These are phyloP conservation scores for Blyttiomyces sp. DNA, from an alignment of 371 early-diverging fungal genomes.

Conservation along the genomic window DNA sequence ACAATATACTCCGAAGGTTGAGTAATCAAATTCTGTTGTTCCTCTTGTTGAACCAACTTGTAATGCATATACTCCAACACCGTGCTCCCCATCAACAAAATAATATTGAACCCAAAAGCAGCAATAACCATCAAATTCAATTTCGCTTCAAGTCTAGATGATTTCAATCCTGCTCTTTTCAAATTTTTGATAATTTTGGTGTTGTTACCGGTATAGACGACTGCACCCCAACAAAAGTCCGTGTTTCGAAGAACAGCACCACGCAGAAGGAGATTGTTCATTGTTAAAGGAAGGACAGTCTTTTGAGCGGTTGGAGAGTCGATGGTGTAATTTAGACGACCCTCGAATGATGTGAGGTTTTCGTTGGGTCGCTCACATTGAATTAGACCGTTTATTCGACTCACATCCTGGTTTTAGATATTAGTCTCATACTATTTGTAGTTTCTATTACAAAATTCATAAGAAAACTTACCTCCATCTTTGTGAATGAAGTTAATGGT, in stretches of 20 bases:
- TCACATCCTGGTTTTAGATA: constrained; percentile 3
- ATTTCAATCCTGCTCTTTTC: constrained; percentile 88
- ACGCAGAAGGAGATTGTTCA: constrained; percentile 81
- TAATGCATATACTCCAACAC: constrained; percentile 27
- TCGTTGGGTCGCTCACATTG: constrained; percentile 53
- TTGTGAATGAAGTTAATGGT: constrained; percentile 11
- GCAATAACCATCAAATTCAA: constrained; percentile 75
- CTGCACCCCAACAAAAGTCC: constrained; percentile 76
- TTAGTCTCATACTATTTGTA: too few species aligned
- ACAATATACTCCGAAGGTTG: too few species aligned
- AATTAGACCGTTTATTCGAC: constrained; percentile 29
- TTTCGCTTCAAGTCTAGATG: constrained; percentile 84
- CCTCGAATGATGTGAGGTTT: constrained; percentile 42
- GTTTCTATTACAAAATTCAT: too few species aligned
- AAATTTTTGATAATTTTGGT: constrained; percentile 89
- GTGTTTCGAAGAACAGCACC: constrained; percentile 93
- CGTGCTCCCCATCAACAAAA: constrained; percentile 27
- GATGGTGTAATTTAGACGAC: too few species aligned
- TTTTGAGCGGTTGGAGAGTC: neutral
- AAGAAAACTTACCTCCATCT: constrained; percentile 18
- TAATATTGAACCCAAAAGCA: constrained; percentile 40
- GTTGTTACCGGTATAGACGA: constrained; percentile 83
- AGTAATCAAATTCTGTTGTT: too few species aligned
- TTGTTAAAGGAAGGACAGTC: constrained; percentile 69
- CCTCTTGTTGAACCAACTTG: constrained; percentile 8